Conservation (phyloP, 768 basidiomycete genomes). For the Phylloporus arenicola region DNA sequence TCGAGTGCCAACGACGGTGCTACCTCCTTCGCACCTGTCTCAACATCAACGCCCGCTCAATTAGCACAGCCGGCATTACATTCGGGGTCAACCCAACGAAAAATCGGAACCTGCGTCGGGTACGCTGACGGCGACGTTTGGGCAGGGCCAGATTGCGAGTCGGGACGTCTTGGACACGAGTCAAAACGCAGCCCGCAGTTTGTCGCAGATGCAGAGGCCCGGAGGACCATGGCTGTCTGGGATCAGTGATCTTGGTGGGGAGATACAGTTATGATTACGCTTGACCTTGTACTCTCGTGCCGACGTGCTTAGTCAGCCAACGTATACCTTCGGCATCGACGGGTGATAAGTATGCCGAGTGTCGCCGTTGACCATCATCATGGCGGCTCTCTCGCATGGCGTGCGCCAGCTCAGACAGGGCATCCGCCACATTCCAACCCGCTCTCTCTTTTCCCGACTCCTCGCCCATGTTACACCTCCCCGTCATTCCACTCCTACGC, state of each 20-base stretch:
- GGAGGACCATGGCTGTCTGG: no score
- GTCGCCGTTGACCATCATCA: not conserved
- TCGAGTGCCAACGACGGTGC: not conserved
- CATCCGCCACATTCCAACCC: conserved; percentile 25
- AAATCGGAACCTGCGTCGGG: not conserved
- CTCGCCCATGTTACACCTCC: conserved; percentile 40
- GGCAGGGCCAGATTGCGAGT: not conserved
- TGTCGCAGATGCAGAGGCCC: not conserved
- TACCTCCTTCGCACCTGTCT: not conserved
- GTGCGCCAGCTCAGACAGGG: conserved; percentile 24
- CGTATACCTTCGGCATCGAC: conserved; percentile 13
- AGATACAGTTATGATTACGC: not conserved
- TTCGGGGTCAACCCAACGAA: not conserved
- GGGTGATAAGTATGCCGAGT: not conserved
- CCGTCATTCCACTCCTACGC: conserved; percentile 11
- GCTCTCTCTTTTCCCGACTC: conserved; percentile 50
- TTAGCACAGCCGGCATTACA: not conserved
- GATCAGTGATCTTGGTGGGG: not conserved
- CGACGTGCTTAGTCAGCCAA: conserved; percentile 19
- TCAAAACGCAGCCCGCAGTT: no score
- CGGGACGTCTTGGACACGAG: no score
- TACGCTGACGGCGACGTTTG: not conserved
- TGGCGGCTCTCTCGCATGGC: conserved; percentile 25
- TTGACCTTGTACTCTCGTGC: not conserved
- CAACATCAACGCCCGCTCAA: no score